A percentile compares a stretch with the other conserved stretches of the same genome.
Conservation (phyloP, 345 rosid genomes). For the Bruguiera parviflora region DNA sequence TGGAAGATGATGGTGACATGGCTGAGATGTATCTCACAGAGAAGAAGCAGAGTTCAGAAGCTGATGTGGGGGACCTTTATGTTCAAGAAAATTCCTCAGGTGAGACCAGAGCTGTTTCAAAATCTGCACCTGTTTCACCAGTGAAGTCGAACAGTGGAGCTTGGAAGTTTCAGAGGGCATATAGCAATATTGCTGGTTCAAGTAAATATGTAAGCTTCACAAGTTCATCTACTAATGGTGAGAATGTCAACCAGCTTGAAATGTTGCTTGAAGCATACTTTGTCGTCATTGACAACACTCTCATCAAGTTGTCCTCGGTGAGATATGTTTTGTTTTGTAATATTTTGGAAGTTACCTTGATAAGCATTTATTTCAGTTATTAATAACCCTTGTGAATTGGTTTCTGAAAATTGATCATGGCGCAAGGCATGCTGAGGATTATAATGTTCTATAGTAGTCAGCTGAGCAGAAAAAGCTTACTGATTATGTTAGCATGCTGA, state of each 20-base stretch:
- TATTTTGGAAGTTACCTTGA: slow-evolving; percentile 2
- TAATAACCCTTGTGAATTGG: background rate
- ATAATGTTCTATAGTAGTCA: background rate
- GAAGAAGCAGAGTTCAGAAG: slow-evolving; percentile 72
- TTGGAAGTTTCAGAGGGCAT: slow-evolving; percentile 74
- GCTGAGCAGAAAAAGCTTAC: slow-evolving; percentile 1
- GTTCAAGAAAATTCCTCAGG: slow-evolving; percentile 35
- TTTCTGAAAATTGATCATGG: background rate
- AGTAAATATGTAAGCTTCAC: slow-evolving; percentile 63
- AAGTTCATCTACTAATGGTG: slow-evolving; percentile 55
- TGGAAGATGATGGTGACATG: slow-evolving; percentile 99
- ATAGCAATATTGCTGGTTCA: slow-evolving; percentile 62
- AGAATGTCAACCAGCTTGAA: slow-evolving; percentile 86
- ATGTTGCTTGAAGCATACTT: slow-evolving; percentile 96
- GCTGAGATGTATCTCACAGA: slow-evolving; percentile 98
- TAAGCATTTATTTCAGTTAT: background rate
- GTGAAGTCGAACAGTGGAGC: slow-evolving; percentile 48
- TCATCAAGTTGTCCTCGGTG: slow-evolving; percentile 85
- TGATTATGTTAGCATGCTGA: background rate
- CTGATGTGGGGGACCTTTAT: slow-evolving; percentile 45
- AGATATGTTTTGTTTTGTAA: slow-evolving; percentile 19
- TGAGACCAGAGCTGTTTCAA: slow-evolving; percentile 41
- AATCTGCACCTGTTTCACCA: slow-evolving; percentile 89
- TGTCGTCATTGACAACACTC: slow-evolving; percentile 64
- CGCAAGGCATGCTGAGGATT: background rate